Evolutionary conservation across 2,329 filamentous ascomycete species (phyloP), one percentile per base, ranked within the genome.

Genomic region (Neonectria ditissima): DNA sequence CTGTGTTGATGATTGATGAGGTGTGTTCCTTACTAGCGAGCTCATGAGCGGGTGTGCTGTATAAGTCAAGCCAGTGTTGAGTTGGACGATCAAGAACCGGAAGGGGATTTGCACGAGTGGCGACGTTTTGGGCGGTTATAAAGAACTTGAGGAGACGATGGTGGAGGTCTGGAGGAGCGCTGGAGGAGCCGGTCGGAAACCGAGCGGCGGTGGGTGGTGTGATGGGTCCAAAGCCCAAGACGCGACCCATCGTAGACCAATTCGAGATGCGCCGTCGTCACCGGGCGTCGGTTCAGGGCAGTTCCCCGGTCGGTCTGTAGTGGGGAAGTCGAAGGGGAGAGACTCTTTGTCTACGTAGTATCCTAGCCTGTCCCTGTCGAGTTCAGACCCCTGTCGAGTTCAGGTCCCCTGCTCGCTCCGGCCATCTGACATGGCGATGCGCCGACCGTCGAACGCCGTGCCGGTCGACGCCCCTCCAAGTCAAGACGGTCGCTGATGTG

Each of bases 121-220:
- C 71, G 67, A 71, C 53, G 55, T 43, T 18, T n/a, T 18, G 55
- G 62, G 66, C 64, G 69, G 71, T 73, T 74, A 73, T 74, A 74
- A 74, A 70, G 69, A 44, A 41, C 52, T 64, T 63, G 65, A 50
- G 28, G 28, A 50, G 45, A 69, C 48, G 65, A 70, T 65, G 63
- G 37, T 41, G 68, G 65, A 37, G 34, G 34, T 37, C 34, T 37
- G 55, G 51, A 69, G 64, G 62, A 67, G 63, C 48, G 65, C 32
- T 37, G 55, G 51, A 69, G 64, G 62, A 67, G 63, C 68, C 71
- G 71, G 67, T 73, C 71, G 71, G 71, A 74, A 57, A 65, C 71
- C 71, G 71, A 73, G 47, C 62, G 62, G 69, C 68, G 69, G 68
- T 70, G 68, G 70, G 66, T 74, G 72, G 72, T 71, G 69, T 71